Percentiles rank a stretch among this genome's conserved stretches.
Evolutionary conservation across 164 flowering plant species (phyloP).

Genomic region (Vitis rotundifolia): DNA sequence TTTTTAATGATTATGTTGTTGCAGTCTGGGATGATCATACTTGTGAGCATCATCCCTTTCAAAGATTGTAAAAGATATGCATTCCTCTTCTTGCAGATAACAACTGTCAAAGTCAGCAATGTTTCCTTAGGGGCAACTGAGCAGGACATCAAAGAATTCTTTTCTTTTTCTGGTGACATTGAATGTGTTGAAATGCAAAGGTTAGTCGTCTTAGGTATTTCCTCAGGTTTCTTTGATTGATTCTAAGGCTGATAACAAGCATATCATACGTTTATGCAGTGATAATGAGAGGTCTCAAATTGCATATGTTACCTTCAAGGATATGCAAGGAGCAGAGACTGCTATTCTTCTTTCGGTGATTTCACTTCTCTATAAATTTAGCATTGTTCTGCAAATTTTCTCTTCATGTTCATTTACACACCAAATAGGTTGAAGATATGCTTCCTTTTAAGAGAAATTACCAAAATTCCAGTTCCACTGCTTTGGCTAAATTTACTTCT

Average conservation of each 20-base stretch:
- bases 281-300: slow-evolving; percentile 48
- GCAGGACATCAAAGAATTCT: slow-evolving; percentile 52
- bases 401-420: neutral
- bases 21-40: too few relatives aligned
- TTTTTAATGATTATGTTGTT: too few relatives aligned
- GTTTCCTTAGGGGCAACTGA: slow-evolving; percentile 47
- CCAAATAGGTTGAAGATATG: neutral
- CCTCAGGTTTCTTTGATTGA: neutral
- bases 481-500: too few relatives aligned
- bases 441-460: too few relatives aligned
- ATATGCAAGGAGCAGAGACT: slow-evolving; percentile 65
- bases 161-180: slow-evolving; percentile 62
- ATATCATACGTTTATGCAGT: slow-evolving; percentile 29
- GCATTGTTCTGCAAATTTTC: neutral
- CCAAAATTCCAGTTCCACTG: too few relatives aligned
- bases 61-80: too few relatives aligned
- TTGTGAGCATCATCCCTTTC: too few relatives aligned
- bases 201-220: slow-evolving; percentile 16
- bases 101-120: slow-evolving; percentile 52
- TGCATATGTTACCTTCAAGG: slow-evolving; percentile 68
- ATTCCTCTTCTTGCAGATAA: slow-evolving; percentile 25
- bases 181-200: slow-evolving; percentile 49
- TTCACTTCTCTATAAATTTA: neutral
- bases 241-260: neutral
- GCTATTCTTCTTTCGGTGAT: slow-evolving; percentile 48